Conservation (phyloP, 805 yeast genomes). For the Candida montana region DNA sequence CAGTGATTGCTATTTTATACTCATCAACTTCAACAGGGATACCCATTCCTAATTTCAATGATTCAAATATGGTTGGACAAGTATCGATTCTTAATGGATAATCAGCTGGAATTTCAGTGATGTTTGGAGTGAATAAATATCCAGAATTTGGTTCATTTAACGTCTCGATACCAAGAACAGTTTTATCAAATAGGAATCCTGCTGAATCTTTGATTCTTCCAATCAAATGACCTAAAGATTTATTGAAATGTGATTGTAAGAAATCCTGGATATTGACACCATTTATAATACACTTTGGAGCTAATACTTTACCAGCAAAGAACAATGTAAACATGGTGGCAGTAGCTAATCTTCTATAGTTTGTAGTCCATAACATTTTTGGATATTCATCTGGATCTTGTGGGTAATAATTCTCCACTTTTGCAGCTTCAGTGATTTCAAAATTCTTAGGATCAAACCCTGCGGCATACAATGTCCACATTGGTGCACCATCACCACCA, state of each 20-base stretch:
- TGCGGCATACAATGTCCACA: constrained; percentile 88
- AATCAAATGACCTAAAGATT: constrained; percentile 47
- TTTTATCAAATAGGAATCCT: constrained; percentile 41
- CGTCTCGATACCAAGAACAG: constrained; percentile 75
- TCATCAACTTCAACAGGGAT: constrained; percentile 58
- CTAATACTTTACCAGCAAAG: constrained; percentile 70
- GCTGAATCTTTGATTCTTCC: constrained; percentile 32
- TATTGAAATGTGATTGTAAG: constrained; percentile 57
- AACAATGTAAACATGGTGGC: constrained; percentile 82
- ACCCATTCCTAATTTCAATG: constrained; percentile 77
- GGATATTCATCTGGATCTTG: constrained; percentile 44
- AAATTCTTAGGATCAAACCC: constrained; percentile 81
- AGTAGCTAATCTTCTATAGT: constrained; percentile 70
- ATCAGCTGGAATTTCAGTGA: constrained; percentile 47
- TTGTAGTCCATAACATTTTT: constrained; percentile 91
- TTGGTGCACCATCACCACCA: constrained; percentile 93
- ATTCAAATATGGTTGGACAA: constrained; percentile 76
- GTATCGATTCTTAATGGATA: constrained; percentile 73
- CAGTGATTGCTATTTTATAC: constrained; percentile 67
- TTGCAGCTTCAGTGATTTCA: constrained; percentile 68
- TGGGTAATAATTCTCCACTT: constrained; percentile 57
- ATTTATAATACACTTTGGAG: constrained; percentile 70
- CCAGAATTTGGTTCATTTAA: constrained; percentile 86
- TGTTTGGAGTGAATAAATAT: constrained; percentile 54
- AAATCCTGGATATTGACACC: constrained; percentile 74